Base-by-base conservation (phyloP, 2,329 filamentous ascomycete species). In the Magnaporthiopsis rhizophila region DNA sequence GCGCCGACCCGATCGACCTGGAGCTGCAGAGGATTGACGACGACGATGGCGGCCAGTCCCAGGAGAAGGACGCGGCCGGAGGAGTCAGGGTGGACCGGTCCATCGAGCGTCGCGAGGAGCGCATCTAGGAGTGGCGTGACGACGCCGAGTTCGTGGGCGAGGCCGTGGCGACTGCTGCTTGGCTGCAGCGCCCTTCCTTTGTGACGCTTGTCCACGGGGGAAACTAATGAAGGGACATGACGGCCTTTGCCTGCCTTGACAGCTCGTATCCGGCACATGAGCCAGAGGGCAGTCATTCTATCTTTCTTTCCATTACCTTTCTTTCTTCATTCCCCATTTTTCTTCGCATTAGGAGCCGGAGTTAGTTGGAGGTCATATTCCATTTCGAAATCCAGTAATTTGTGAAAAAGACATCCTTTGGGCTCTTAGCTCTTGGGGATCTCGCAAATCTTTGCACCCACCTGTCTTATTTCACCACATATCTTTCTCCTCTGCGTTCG, bases 11-110 rank as follows among this genome's bases (percentile, higher is more conserved):
- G 32, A 38, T 69, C 6, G 71, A 72, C 50, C 64, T 65, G 21
- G 69, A 71, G 65, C 66, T 72, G 36, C 65, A 69, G 5, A 28
- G 64, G 4, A 69, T 71, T 15, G 71, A 70, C 11, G 56, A 38
- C 15, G 59, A 64, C n/a, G 61, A n/a, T 12, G 34, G 62, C 11
- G 59, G 38, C 28, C 65, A 69, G 65, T 62, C 69, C n/a, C 67
- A 69, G 28, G 65, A 66, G n/a, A 30, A 36, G 18, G 7, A 32
- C 50, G 13, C 38, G 38, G 38, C 38, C 63, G 36, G 18, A 45
- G n/a, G 59, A 18, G 28, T 34, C 38, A 32, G 50, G 58, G 61
- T 50, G 45, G 50, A 58, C 28, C 26, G 45, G 26, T 60, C 58
- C 28, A 60, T 60, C n/a, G 58, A 60, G 58, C 58, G 26, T 53